phyloP scores from a whole-genome alignment of 306 rosid species.

The Vigna reflexopilosa region DNA sequence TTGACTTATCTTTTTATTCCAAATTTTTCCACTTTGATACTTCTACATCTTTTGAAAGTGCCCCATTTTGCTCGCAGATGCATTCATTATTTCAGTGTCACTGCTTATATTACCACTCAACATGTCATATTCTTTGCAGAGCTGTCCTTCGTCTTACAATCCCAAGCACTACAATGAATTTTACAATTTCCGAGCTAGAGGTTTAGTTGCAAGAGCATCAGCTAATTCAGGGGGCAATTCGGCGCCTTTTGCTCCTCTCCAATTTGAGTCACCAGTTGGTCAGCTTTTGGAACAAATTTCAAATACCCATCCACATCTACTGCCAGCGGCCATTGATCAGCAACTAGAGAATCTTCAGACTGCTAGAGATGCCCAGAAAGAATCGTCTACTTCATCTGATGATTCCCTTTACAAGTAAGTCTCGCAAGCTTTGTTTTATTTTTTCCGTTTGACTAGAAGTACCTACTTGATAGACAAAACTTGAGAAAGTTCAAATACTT shows the following conservation, averaged over 20 bases:
- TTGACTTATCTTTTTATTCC: not conserved
- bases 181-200: constrained; percentile 66
- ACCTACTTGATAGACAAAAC: constrained; percentile 24
- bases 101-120: not conserved
- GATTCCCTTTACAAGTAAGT: constrained; percentile 83
- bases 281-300: constrained; percentile 89
- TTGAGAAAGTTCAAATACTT: constrained; percentile 18
- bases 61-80: not conserved
- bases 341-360: constrained; percentile 90
- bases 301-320: constrained; percentile 87
- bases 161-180: constrained; percentile 58
- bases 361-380: constrained; percentile 61
- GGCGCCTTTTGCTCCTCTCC: constrained; percentile 78
- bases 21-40: not conserved
- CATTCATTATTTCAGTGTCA: not conserved
- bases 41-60: not conserved
- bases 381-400: constrained; percentile 47
- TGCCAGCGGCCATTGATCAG: constrained; percentile 86
- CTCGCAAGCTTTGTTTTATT: not conserved
- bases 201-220: constrained; percentile 68
- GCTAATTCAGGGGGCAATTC: constrained; percentile 65
- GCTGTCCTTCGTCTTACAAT: constrained; percentile 61
- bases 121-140: constrained; percentile 48
- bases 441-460: constrained; percentile 16
- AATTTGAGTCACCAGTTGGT: constrained; percentile 81